Evolutionary conservation across 805 yeast species (phyloP).

Genomic region (Ogataea nakhonphanomensis): DNA sequence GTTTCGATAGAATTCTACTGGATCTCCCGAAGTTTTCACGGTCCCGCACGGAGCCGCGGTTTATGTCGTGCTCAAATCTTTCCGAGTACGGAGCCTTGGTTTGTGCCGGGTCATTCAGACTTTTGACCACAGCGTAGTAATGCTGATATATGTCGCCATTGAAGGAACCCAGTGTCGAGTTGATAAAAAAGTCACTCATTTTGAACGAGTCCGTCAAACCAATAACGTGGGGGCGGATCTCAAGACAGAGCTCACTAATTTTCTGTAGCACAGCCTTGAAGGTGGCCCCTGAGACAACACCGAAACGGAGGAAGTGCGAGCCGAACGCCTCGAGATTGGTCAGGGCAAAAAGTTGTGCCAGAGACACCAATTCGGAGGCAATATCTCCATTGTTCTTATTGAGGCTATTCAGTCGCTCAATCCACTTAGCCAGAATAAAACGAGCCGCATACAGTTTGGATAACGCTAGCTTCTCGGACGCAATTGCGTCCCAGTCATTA

Average conservation of each 20-base stretch:
- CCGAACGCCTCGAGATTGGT: conserved; percentile 67
- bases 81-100: conserved; percentile 62
- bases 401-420: conserved; percentile 30
- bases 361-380: conserved; percentile 44
- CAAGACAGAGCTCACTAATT: conserved; percentile 44
- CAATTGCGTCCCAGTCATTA: conserved; percentile 44
- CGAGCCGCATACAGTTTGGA: conserved; percentile 52
- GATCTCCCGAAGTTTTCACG: conserved; percentile 28
- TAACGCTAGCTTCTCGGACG: conserved; percentile 42
- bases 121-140: conserved; percentile 57
- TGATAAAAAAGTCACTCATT: conserved; percentile 74
- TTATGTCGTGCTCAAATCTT: conserved; percentile 35
- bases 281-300: conserved; percentile 49
- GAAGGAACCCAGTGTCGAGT: conserved; percentile 76
- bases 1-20: conserved; percentile 21
- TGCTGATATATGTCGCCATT: conserved; percentile 83
- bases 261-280: conserved; percentile 39
- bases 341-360: conserved; percentile 63
- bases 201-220: conserved; percentile 82
- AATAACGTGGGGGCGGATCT: conserved; percentile 64
- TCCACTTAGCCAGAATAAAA: conserved; percentile 42
- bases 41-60: conserved; percentile 35
- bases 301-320: conserved; percentile 66
- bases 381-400: conserved; percentile 37
- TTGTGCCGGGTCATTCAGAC: conserved; percentile 44